Evolutionary conservation across 441 rosid species (phyloP).

Genomic region (Mallotus japonicus): DNA sequence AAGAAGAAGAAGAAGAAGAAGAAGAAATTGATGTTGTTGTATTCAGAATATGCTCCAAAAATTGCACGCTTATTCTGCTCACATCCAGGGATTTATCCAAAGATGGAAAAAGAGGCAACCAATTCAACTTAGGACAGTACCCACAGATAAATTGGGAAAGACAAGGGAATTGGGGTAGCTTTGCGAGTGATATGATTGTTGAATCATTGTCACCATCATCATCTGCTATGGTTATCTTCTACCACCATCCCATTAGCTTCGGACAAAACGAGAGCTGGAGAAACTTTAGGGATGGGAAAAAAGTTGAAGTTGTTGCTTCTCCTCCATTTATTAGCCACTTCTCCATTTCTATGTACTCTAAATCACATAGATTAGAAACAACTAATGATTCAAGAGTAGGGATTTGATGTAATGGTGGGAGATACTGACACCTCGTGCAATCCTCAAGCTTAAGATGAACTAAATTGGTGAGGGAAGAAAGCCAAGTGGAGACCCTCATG

Average conservation of each 20-base stretch:
- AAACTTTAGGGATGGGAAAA: background rate
- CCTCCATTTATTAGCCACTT: background rate
- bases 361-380: background rate
- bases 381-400: too few relatives aligned
- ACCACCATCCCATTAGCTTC: slow-evolving; percentile 16
- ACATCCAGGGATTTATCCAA: background rate
- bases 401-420: slow-evolving; percentile 1
- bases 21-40: too few relatives aligned
- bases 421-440: background rate
- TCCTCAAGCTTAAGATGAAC: background rate
- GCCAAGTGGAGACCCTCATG: slow-evolving; percentile 18
- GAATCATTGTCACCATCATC: background rate
- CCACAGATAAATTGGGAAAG: slow-evolving; percentile 1
- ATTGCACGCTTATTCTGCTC: background rate
- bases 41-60: background rate
- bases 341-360: slow-evolving; percentile 13
- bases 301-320: too few relatives aligned
- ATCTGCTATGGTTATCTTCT: too few relatives aligned
- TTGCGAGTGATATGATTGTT: background rate
- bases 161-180: slow-evolving; percentile 14
- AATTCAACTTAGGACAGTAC: background rate
- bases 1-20: too few relatives aligned
- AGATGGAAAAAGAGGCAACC: slow-evolving; percentile 6
- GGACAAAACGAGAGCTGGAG: background rate
- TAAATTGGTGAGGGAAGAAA: slow-evolving; percentile 20